Evolutionary conservation across 176 grass and related monocot species (phyloP).

Genomic region (Dactylis glomerata): DNA sequence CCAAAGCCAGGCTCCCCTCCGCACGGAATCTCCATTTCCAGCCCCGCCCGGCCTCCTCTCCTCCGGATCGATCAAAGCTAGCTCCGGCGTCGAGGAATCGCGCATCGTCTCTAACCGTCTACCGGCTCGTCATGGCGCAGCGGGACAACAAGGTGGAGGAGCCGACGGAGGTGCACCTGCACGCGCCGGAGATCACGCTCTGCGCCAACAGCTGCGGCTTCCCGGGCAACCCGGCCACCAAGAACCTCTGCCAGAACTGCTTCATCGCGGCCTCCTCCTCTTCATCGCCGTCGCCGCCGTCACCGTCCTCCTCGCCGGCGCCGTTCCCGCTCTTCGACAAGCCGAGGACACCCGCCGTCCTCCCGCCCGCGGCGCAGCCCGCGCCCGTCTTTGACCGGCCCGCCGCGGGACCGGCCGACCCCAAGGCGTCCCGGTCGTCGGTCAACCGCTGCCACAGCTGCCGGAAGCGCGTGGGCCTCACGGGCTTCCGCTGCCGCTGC

Average conservation of each 20-base stretch:
- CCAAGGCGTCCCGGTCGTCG: slow-evolving; percentile 34
- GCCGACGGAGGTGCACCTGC: slow-evolving; percentile 75
- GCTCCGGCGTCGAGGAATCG: neutral
- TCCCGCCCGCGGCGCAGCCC: neutral
- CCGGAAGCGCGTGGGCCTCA: slow-evolving; percentile 73
- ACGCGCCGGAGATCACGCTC: slow-evolving; percentile 64
- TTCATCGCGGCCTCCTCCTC: slow-evolving; percentile 38
- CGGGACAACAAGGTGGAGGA: slow-evolving; percentile 87
- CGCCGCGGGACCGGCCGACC: neutral
- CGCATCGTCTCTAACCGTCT: neutral
- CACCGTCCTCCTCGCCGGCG: neutral
- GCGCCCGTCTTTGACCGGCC: slow-evolving; percentile 15
- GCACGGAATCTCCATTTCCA: neutral
- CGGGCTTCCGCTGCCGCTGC: slow-evolving; percentile 85
- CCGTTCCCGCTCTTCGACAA: slow-evolving; percentile 22
- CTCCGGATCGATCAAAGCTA: neutral
- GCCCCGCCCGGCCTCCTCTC: neutral
- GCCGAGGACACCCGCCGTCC: neutral
- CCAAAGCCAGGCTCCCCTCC: neutral
- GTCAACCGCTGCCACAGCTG: slow-evolving; percentile 75
- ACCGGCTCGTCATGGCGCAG: slow-evolving; percentile 62
- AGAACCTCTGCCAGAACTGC: slow-evolving; percentile 75
- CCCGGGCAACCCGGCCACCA: slow-evolving; percentile 68
- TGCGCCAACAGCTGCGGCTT: slow-evolving; percentile 97
- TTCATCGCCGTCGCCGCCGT: neutral